Percentiles rank a stretch among this genome's conserved stretches.
phyloP scores from a whole-genome alignment of 495 filamentous ascomycete species.

The Cercophora scortea region DNA sequence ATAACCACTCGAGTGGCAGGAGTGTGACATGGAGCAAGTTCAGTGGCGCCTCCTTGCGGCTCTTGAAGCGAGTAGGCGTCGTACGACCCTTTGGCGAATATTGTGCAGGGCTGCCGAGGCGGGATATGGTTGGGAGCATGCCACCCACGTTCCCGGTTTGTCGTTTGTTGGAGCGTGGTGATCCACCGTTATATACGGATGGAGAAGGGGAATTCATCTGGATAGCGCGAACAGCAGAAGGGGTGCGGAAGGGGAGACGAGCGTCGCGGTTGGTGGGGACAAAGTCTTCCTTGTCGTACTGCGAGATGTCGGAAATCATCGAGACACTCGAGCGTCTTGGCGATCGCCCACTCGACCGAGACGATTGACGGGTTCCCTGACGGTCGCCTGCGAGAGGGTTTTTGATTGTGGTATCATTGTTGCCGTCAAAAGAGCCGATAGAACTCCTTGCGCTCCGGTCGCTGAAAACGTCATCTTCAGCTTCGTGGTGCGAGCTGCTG shows the following conservation, averaged over 20 bases:
- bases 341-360: constrained; percentile 3
- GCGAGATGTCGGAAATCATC: constrained; percentile 36
- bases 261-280: constrained; percentile 29
- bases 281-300: constrained; percentile 35
- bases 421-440: constrained; percentile 31
- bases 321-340: constrained; percentile 26
- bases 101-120: constrained; percentile 40
- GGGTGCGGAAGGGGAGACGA: constrained; percentile 45
- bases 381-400: constrained; percentile 2
- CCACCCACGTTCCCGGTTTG: constrained; percentile 19
- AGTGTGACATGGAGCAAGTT: constrained; percentile 84
- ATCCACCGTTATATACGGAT: constrained; percentile 34
- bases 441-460: constrained; percentile 41
- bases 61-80: constrained; percentile 42
- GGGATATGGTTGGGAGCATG: constrained; percentile 38
- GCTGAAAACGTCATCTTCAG: constrained; percentile 51
- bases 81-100: constrained; percentile 54
- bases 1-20: constrained; percentile 62
- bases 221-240: constrained; percentile 68
- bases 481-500: constrained; percentile 38
- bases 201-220: constrained; percentile 65
- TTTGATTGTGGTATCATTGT: constrained; percentile 8
- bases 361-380: constrained; percentile 8
- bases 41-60: constrained; percentile 53
- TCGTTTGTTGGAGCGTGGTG: constrained; percentile 34